Evolutionary conservation across 2,329 filamentous ascomycete genomes (phyloP).

Genomic region (Stachybotrys chartarum): DNA sequence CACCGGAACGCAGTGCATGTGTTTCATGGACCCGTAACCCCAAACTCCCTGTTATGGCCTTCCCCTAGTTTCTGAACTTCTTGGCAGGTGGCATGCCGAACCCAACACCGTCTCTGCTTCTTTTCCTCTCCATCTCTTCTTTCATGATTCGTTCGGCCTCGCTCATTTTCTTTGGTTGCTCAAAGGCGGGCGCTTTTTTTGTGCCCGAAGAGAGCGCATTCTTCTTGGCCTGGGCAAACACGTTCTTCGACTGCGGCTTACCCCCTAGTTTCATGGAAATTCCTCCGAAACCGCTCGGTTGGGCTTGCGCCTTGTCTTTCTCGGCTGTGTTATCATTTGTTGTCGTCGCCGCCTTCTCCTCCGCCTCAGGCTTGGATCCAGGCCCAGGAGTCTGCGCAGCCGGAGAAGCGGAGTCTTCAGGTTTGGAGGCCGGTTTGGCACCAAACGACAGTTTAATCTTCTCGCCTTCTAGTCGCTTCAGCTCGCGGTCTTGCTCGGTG

Average conservation of each 20-base stretch:
- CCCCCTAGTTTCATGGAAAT: conserved; percentile 59
- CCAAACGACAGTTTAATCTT: conserved; percentile 69
- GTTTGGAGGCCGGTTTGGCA: conserved; percentile 23
- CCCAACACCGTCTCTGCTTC: conserved; percentile 41
- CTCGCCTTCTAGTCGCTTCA: conserved; percentile 62
- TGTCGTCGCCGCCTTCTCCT: neutral
- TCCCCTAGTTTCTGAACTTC: conserved; percentile 33
- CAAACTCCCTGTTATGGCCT: neutral
- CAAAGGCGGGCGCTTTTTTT: conserved; percentile 53
- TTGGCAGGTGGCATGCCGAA: conserved; percentile 42
- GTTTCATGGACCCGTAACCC: neutral
- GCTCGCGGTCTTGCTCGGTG: conserved; percentile 33
- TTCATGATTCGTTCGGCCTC: conserved; percentile 87
- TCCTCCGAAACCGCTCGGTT: conserved; percentile 24
- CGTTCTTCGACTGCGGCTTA: conserved; percentile 67
- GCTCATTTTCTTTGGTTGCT: conserved; percentile 74
- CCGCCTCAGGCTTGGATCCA: conserved; percentile 3
- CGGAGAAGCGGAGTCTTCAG: conserved; percentile 11
- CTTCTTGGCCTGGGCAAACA: conserved; percentile 62
- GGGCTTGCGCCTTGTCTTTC: conserved; percentile 14
- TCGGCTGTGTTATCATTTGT: conserved; percentile 4
- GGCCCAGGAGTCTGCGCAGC: conserved; percentile 5
- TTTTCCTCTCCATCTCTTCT: conserved; percentile 68
- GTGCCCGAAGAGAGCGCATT: conserved; percentile 55
- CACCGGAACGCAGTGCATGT: neutral